These are phyloP conservation scores for Chalciporus pseudorubinellus DNA, from an alignment of 768 basidiomycete species.

Conservation along the genomic window DNA sequence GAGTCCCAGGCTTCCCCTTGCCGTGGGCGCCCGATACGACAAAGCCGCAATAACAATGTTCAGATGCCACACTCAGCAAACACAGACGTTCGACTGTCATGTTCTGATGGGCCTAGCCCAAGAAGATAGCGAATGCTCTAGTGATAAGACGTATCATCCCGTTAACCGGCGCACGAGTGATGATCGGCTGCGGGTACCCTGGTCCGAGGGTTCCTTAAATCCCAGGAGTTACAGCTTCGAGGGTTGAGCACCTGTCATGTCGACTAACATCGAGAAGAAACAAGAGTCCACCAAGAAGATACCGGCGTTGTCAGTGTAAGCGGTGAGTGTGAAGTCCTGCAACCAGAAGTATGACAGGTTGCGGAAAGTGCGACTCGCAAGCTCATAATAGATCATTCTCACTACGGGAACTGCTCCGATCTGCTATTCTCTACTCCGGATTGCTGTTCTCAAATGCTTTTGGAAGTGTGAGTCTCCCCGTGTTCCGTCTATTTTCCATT, in stretches of 20 bases:
- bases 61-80: neutral
- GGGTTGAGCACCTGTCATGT: constrained; percentile 12
- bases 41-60: neutral
- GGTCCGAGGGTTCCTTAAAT: constrained; percentile 3
- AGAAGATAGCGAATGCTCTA: neutral
- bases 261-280: constrained; percentile 15
- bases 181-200: neutral
- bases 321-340: neutral
- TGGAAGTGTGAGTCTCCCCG: constrained; percentile 46
- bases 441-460: constrained; percentile 64
- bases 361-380: constrained; percentile 7
- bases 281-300: constrained; percentile 5
- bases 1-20: neutral
- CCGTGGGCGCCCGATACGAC: constrained; percentile 5
- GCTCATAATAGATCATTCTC: neutral
- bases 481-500: neutral
- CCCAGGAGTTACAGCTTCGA: neutral
- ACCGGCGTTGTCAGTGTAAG: neutral
- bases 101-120: neutral
- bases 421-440: constrained; percentile 58
- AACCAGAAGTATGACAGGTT: constrained; percentile 4
- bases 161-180: neutral
- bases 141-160: neutral
- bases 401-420: constrained; percentile 58
- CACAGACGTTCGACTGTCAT: neutral